Evolutionary conservation across 2,329 filamentous ascomycete genomes (phyloP).

Genomic region (Fusarium ramigenum): DNA sequence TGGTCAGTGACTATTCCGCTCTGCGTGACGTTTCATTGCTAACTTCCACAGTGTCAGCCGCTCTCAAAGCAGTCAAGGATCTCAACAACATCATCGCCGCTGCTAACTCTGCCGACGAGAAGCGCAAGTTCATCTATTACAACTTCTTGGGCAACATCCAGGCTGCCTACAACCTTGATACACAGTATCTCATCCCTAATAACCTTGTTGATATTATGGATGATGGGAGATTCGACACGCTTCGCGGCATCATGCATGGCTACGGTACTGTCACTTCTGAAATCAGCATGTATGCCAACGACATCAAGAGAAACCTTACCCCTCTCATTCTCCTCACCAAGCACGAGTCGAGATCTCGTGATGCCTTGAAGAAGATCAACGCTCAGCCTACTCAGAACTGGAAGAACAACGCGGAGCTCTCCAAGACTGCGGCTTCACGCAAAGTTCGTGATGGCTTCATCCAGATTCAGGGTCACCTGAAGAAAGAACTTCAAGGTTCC

Average conservation of each 20-base stretch:
- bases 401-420: slow-evolving; percentile 28
- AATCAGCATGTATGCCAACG: slow-evolving; percentile 10
- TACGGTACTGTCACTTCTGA: slow-evolving; percentile 10
- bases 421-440: slow-evolving; percentile 10
- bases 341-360: not conserved
- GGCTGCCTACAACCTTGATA: not conserved
- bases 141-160: slow-evolving; percentile 15
- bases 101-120: not conserved
- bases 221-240: not conserved
- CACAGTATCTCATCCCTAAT: not conserved
- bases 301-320: slow-evolving; percentile 8
- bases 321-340: slow-evolving; percentile 19
- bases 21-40: not conserved
- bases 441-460: slow-evolving; percentile 27
- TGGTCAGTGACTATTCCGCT: not conserved
- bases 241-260: slow-evolving; percentile 18
- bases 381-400: slow-evolving; percentile 20
- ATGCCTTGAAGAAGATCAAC: slow-evolving; percentile 2
- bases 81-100: slow-evolving; percentile 4
- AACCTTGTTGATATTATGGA: not conserved
- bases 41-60: not conserved
- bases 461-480: slow-evolving; percentile 7
- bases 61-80: slow-evolving; percentile 13
- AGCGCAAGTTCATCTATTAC: slow-evolving; percentile 10
- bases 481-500: not conserved